These are phyloP conservation scores for Starmerella kuoi DNA, from an alignment of 805 yeast species.

Conservation along the genomic window DNA sequence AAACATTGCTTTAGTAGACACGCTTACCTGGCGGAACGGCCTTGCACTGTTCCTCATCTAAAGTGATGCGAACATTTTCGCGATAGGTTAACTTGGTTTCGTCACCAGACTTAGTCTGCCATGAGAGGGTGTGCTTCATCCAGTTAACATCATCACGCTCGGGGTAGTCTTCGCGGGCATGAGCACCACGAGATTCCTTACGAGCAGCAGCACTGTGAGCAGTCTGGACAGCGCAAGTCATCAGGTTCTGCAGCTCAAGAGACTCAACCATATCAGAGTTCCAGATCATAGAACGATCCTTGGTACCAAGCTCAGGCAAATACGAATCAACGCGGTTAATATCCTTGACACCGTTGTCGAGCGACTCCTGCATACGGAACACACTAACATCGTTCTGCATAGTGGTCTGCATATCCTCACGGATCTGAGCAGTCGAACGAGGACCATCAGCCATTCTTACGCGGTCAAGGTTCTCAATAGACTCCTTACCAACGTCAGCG, in stretches of 20 bases:
- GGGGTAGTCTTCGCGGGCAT: conserved; percentile 96
- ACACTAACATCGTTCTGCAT: conserved; percentile 97
- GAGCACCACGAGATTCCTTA: conserved; percentile 97
- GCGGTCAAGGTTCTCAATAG: conserved; percentile 80
- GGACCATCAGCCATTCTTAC: conserved; percentile 78
- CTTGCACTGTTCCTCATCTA: conserved; percentile 87
- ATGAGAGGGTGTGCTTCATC: conserved; percentile 95
- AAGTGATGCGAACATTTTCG: conserved; percentile 65
- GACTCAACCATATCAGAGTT: conserved; percentile 95
- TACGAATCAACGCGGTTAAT: conserved; percentile 64
- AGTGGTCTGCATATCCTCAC: conserved; percentile 84
- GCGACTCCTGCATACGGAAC: conserved; percentile 83
- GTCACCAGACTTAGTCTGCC: conserved; percentile 67
- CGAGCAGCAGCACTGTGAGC: conserved; percentile 90
- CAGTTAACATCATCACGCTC: conserved; percentile 90
- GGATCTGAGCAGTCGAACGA: conserved; percentile 71
- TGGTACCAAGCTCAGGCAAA: conserved; percentile 65
- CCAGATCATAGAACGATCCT: conserved; percentile 98
- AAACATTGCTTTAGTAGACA: conserved; percentile 82
- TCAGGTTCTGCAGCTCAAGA: conserved; percentile 86
- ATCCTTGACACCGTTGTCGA: conserved; percentile 80
- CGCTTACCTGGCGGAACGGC: conserved; percentile 95
- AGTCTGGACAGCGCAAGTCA: conserved; percentile 94
- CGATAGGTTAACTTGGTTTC: conserved; percentile 71
- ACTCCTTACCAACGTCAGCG: conserved; percentile 76